phyloP scores from a whole-genome alignment of 441 rosid species.

The Populus hybrid region DNA sequence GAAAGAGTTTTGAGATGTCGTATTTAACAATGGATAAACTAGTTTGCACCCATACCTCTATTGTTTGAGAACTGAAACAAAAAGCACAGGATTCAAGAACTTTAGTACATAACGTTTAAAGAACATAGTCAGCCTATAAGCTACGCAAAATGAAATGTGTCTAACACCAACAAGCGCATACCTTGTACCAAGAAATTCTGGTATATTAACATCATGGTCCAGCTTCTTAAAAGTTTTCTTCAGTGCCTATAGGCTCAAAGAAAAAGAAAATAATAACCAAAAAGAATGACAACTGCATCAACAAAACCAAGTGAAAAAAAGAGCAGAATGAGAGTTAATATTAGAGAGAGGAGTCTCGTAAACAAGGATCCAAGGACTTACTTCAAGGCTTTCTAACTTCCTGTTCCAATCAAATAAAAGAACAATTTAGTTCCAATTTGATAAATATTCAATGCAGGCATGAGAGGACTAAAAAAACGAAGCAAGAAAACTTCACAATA shows the following conservation, averaged over 20 bases:
- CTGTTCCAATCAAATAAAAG: slow-evolving; percentile 43
- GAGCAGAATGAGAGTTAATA: neutral
- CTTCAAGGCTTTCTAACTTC: slow-evolving; percentile 84
- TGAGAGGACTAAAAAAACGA: neutral
- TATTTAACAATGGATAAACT: neutral
- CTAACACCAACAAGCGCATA: slow-evolving; percentile 20
- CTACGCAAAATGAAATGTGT: neutral
- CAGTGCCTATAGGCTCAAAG: slow-evolving; percentile 61
- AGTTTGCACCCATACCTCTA: slow-evolving; percentile 49
- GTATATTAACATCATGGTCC: slow-evolving; percentile 76
- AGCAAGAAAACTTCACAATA: slow-evolving; percentile 13
- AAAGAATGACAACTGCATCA: neutral
- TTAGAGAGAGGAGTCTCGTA: slow-evolving; percentile 3
- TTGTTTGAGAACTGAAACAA: too few species aligned
- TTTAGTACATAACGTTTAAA: slow-evolving; percentile 11
- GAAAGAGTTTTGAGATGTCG: slow-evolving; percentile 10
- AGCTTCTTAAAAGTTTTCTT: slow-evolving; percentile 72
- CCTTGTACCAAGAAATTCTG: slow-evolving; percentile 73
- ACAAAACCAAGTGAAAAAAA: neutral
- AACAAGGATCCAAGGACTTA: slow-evolving; percentile 35
- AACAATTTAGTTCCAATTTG: slow-evolving; percentile 2
- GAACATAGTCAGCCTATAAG: slow-evolving; percentile 7
- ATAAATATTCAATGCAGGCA: slow-evolving; percentile 8
- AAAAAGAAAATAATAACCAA: slow-evolving; percentile 19
- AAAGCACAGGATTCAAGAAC: slow-evolving; percentile 6